phyloP scores from a whole-genome alignment of 176 grass and related monocot species.

The Oryza meyeriana region DNA sequence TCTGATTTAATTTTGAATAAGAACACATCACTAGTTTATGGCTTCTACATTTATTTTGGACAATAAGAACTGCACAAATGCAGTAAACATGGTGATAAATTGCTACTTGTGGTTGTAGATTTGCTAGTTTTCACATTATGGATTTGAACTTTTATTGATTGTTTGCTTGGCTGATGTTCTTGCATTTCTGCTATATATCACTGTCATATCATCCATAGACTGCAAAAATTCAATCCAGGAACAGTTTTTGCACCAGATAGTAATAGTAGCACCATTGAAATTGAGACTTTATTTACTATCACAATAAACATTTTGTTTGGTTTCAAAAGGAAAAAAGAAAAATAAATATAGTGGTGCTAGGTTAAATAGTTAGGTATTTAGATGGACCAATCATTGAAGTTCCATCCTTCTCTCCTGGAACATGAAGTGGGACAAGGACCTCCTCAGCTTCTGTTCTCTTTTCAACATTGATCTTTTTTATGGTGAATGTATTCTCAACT shows the following conservation, averaged over 20 bases:
- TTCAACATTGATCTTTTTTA: not conserved
- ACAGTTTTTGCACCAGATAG: not conserved
- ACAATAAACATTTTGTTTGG: not conserved
- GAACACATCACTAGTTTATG: not conserved
- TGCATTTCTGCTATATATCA: not conserved
- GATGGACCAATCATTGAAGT: not conserved
- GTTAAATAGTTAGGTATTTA: conserved; percentile 6
- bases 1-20: conserved; percentile 27
- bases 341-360: not conserved
- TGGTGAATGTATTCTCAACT: not conserved
- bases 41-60: not conserved
- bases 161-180: not conserved
- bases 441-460: not conserved
- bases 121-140: not conserved
- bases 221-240: not conserved
- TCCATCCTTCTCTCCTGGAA: not conserved
- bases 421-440: not conserved
- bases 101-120: not conserved
- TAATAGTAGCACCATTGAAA: not conserved
- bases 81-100: not conserved
- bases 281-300: not conserved
- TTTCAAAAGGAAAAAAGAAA: not conserved
- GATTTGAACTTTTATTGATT: not conserved
- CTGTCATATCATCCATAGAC: not conserved
- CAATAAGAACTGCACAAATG: not conserved